A percentile compares a stretch with the other conserved stretches of the same genome.
Evolutionary conservation across 805 yeast species (phyloP).

Genomic region (Metschnikowia cubensis): DNA sequence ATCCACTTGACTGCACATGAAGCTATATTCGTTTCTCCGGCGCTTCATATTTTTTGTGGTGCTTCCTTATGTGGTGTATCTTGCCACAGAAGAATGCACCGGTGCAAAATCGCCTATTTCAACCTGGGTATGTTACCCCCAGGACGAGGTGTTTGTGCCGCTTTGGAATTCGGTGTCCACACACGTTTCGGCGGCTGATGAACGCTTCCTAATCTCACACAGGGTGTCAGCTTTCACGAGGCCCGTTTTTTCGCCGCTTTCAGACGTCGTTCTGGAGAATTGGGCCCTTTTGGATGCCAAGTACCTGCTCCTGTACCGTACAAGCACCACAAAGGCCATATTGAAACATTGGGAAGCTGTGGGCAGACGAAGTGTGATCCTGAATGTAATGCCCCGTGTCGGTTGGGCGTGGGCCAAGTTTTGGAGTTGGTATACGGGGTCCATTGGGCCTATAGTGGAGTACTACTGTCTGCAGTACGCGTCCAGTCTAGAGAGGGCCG

Average conservation of each 20-base stretch:
- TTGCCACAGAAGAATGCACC: conserved; percentile 12
- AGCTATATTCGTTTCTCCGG: background rate
- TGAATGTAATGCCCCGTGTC: background rate
- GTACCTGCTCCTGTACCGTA: conserved; percentile 5
- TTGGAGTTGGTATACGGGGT: conserved; percentile 4
- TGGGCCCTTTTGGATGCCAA: conserved; percentile 7
- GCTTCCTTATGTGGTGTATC: conserved; percentile 11
- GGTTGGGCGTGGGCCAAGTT: background rate
- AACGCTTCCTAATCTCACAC: conserved; percentile 1
- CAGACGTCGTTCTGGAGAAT: background rate
- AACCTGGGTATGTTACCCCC: background rate
- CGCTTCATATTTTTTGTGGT: background rate
- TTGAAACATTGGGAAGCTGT: background rate
- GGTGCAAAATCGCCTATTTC: background rate
- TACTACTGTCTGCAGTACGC: conserved; percentile 12
- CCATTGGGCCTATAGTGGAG: conserved; percentile 10
- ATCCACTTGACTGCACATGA: background rate
- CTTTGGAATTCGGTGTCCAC: background rate
- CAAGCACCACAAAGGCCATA: background rate
- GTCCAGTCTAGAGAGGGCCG: conserved; percentile 7
- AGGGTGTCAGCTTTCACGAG: background rate
- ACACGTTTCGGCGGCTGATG: conserved; percentile 5
- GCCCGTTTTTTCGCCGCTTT: conserved; percentile 1
- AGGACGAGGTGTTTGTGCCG: background rate
- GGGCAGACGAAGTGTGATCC: background rate